Conservation (phyloP, 768 basidiomycete species). For the Psilocybe cyanescens region DNA sequence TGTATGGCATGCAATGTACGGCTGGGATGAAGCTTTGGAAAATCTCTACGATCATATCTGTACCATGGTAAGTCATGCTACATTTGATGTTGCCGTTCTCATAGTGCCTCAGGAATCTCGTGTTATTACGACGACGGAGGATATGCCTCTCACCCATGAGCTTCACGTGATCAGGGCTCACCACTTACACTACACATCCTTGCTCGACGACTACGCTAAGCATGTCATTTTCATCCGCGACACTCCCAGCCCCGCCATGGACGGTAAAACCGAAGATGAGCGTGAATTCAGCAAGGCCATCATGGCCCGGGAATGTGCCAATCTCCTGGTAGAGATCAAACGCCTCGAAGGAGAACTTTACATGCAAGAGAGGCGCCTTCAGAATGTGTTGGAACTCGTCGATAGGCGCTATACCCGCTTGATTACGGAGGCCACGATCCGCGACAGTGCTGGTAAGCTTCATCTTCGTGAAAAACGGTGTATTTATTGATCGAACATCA, state of each 20-base stretch:
- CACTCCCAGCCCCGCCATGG: constrained; percentile 58
- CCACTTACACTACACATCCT: constrained; percentile 57
- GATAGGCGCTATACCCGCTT: constrained; percentile 56
- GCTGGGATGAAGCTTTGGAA: constrained; percentile 65
- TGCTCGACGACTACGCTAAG: constrained; percentile 58
- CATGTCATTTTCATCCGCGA: constrained; percentile 52
- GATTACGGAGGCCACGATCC: constrained; percentile 55
- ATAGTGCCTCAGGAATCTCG: constrained; percentile 46
- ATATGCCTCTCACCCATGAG: constrained; percentile 52
- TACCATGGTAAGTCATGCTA: constrained; percentile 39
- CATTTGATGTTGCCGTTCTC: not conserved
- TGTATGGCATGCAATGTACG: constrained; percentile 64
- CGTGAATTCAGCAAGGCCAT: constrained; percentile 32
- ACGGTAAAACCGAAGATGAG: constrained; percentile 31
- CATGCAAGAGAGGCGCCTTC: constrained; percentile 53
- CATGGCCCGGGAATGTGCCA: constrained; percentile 51
- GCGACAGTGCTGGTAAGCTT: constrained; percentile 50
- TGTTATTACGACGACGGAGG: constrained; percentile 44
- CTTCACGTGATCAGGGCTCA: constrained; percentile 65
- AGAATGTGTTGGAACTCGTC: constrained; percentile 57
- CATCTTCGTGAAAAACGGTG: not conserved
- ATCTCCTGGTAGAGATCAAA: constrained; percentile 52
- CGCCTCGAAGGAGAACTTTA: constrained; percentile 41
- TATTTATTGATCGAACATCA: not conserved
- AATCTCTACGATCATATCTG: constrained; percentile 54